Evolutionary conservation across 2,329 filamentous ascomycete genomes (phyloP).

Genomic region (Talaromyces islandicus): DNA sequence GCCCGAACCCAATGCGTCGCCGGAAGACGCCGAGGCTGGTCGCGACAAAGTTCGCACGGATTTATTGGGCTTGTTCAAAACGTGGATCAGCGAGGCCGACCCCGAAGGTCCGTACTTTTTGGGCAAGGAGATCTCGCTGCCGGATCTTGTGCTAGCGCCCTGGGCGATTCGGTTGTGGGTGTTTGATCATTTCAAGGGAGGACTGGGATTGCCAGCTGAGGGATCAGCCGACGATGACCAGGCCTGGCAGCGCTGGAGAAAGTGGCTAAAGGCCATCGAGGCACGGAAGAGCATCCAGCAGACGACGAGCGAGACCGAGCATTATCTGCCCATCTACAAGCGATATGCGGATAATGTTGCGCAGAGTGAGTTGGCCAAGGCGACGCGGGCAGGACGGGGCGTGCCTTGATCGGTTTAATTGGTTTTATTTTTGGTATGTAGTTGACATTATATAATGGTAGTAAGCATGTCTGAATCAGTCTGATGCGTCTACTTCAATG

Average conservation of each 20-base stretch:
- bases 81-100: slow-evolving; percentile 59
- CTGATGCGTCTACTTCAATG: neutral
- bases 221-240: slow-evolving; percentile 49
- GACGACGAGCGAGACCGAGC: slow-evolving; percentile 62
- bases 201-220: slow-evolving; percentile 44
- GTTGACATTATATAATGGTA: neutral
- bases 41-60: slow-evolving; percentile 52
- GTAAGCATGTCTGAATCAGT: neutral
- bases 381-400: slow-evolving; percentile 55
- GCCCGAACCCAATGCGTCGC: slow-evolving; percentile 19
- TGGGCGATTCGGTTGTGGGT: slow-evolving; percentile 69
- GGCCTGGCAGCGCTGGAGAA: slow-evolving; percentile 60
- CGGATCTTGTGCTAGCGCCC: slow-evolving; percentile 66
- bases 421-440: neutral
- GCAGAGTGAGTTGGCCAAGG: slow-evolving; percentile 56
- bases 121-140: slow-evolving; percentile 56
- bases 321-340: slow-evolving; percentile 64
- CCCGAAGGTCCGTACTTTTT: slow-evolving; percentile 60
- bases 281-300: slow-evolving; percentile 57
- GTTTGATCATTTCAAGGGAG: slow-evolving; percentile 68
- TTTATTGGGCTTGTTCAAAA: slow-evolving; percentile 54
- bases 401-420: slow-evolving; percentile 47
- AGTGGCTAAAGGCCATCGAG: slow-evolving; percentile 57
- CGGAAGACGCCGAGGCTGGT: slow-evolving; percentile 26
- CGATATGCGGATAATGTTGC: slow-evolving; percentile 62